phyloP scores from a whole-genome alignment of 2,329 filamentous ascomycete species.

The Sclerotinia spermophila region DNA sequence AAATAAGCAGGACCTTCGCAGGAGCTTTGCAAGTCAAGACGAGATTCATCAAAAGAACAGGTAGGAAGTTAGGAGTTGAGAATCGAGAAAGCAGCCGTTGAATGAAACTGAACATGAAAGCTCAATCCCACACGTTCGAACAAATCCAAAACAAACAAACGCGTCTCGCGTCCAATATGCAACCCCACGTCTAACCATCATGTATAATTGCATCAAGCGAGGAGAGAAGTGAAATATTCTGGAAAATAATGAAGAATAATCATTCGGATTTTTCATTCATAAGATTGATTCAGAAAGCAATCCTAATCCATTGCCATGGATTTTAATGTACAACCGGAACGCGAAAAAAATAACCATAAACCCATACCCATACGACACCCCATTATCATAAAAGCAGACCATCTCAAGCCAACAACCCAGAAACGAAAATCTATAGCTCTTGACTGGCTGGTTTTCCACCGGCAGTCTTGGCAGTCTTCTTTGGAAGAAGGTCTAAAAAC shows the following conservation, averaged over 20 bases:
- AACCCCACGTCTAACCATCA: neutral
- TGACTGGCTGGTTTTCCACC: slow-evolving; percentile 87
- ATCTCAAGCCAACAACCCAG: slow-evolving; percentile 52
- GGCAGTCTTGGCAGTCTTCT: slow-evolving; percentile 85
- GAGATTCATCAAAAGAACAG: neutral
- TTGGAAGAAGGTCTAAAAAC: slow-evolving; percentile 84
- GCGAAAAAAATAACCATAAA: slow-evolving; percentile 64
- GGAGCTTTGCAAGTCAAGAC: neutral
- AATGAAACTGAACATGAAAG: neutral
- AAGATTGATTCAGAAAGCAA: slow-evolving; percentile 38
- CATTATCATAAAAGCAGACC: slow-evolving; percentile 66
- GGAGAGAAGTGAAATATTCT: neutral
- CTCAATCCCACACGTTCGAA: neutral
- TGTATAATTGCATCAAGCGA: neutral
- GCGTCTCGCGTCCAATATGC: neutral
- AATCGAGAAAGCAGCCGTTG: neutral
- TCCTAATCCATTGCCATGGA: slow-evolving; percentile 51
- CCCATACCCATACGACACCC: slow-evolving; percentile 69
- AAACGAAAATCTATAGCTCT: slow-evolving; percentile 74
- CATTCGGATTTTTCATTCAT: slow-evolving; percentile 34
- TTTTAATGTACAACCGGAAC: slow-evolving; percentile 69
- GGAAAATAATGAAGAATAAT: slow-evolving; percentile 16
- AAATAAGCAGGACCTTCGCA: no score
- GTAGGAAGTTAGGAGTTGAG: neutral
- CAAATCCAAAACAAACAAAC: slow-evolving; percentile 3